Evolutionary conservation across 768 basidiomycete species (phyloP), one percentile per base, ranked within the genome.

Genomic region (Lentinus tigrinus): DNA sequence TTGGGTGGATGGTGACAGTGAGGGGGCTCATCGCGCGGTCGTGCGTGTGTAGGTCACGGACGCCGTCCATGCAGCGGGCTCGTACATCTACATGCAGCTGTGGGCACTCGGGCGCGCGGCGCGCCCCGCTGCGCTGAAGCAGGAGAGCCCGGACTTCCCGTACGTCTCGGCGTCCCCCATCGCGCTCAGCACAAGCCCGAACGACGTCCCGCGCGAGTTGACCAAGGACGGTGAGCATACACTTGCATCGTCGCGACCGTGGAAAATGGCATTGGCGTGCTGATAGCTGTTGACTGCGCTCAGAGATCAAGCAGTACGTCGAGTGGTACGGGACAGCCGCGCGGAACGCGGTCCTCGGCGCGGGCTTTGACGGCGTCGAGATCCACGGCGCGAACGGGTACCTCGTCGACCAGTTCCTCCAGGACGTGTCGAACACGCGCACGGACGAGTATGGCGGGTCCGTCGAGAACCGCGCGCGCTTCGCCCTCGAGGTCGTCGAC

Each of bases 81-180:
- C 75, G 0, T 77, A 70, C 65, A 78, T 86, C 23, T 83, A 74
- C 65, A 55, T 78, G 26, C 85, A 87, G 64, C 75, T 85, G 0
- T 83, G 83, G 76, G 84, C 84, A 1, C 65, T 82, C 1, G 85
- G 81, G 0, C 77, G 81, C 6, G 63, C 72, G 0, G 78, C 78
- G 6, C 52, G 66, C 27, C 61, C 69, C 21, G 62, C 65, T 0
- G 53, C 73, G 36, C 70, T 85, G 0, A 63, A 63, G 8, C 65
- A 77, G 48, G 75, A 77, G 44, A 69, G 75, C 49, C 67, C 63
- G 1, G 57, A 56, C 21, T 56, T 44, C 23, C 40, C 39, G 3
- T 60, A 60, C 46, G 51, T 56, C 19, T 58, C 63, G 4, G 24
- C 59, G 3, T 63, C 21, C 72, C 75, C 14, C 13, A 66, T 23